phyloP scores from a whole-genome alignment of 2,329 filamentous ascomycete species.

The Orbilia blumenaviensis region DNA sequence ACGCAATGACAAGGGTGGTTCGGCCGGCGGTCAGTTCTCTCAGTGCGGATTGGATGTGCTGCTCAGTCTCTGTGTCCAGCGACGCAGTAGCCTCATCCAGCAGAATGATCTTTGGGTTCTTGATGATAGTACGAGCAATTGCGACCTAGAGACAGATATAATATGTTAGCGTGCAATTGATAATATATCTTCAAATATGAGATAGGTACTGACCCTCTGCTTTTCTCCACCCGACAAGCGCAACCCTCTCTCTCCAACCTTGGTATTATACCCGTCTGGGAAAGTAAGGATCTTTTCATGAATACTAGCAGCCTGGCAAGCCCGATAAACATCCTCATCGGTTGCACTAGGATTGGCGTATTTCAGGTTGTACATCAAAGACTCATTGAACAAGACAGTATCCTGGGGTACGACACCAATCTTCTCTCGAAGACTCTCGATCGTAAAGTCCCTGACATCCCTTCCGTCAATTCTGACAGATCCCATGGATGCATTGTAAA shows the following conservation, averaged over 20 bases:
- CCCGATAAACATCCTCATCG: constrained; percentile 81
- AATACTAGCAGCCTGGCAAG: constrained; percentile 86
- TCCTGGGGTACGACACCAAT: constrained; percentile 98
- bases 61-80: constrained; percentile 88
- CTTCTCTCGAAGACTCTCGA: constrained; percentile 87
- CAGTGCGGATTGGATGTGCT: constrained; percentile 88
- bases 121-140: constrained; percentile 90
- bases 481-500: constrained; percentile 86
- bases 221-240: constrained; percentile 90
- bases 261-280: constrained; percentile 86
- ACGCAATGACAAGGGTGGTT: constrained; percentile 94
- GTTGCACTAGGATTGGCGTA: constrained; percentile 85
- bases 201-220: constrained; percentile 68
- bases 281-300: constrained; percentile 91
- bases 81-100: constrained; percentile 93
- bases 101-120: constrained; percentile 90
- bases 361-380: constrained; percentile 90
- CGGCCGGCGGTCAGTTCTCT: constrained; percentile 82
- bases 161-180: neutral
- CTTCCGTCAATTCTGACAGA: constrained; percentile 84
- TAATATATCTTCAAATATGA: too few relatives aligned
- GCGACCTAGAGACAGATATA: too few relatives aligned
- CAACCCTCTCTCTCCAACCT: constrained; percentile 88
- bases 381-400: constrained; percentile 93
- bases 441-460: constrained; percentile 85